Conservation (phyloP, 2,329 filamentous ascomycete species). For the Neonectria faginata region DNA sequence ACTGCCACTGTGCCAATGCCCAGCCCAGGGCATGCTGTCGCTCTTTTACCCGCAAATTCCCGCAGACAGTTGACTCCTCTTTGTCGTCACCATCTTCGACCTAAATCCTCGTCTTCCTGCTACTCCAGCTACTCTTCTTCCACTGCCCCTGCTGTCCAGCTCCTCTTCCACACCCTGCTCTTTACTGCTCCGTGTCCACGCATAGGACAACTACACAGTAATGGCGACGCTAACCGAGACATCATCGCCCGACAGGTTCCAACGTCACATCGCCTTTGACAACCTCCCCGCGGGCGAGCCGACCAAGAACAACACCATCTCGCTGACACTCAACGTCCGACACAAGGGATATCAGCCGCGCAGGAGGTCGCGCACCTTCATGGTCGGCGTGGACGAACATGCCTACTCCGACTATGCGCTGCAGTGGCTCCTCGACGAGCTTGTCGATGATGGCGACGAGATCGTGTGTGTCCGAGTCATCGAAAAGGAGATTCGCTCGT, state of each 20-base stretch:
- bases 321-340: constrained; percentile 85
- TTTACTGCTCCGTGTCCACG: constrained; percentile 20
- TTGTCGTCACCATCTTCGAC: constrained; percentile 28
- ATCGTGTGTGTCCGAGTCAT: constrained; percentile 90
- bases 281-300: constrained; percentile 69
- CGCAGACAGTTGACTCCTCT: constrained; percentile 34
- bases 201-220: constrained; percentile 32
- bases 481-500: constrained; percentile 81
- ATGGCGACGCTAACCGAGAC: constrained; percentile 60
- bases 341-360: constrained; percentile 87
- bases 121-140: constrained; percentile 4
- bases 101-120: constrained; percentile 5
- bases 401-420: constrained; percentile 92
- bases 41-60: constrained; percentile 44
- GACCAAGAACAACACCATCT: constrained; percentile 70
- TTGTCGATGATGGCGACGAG: constrained; percentile 94
- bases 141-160: constrained; percentile 13
- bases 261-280: constrained; percentile 70
- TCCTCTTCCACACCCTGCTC: constrained; percentile 22
- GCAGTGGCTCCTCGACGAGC: constrained; percentile 90
- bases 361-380: constrained; percentile 85
- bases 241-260: constrained; percentile 62
- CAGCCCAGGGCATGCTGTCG: constrained; percentile 6
- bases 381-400: constrained; percentile 92
- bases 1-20: constrained; percentile 38